These are phyloP conservation scores for Lachancea sp. DNA, from an alignment of 805 yeast genomes.

Conservation along the genomic window DNA sequence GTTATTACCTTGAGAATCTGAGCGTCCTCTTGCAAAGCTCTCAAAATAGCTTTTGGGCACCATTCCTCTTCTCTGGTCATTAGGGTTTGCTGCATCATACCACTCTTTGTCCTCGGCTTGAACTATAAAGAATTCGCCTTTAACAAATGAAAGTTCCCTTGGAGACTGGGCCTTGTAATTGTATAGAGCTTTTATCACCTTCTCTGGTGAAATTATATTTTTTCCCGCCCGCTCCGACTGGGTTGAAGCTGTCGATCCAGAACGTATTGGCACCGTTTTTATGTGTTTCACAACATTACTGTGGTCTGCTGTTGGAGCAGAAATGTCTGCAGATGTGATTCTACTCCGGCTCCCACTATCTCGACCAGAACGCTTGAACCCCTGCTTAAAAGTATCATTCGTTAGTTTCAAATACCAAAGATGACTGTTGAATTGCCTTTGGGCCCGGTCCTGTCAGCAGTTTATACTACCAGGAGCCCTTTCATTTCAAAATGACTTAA, in stretches of 20 bases:
- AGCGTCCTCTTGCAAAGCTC: slow-evolving; percentile 51
- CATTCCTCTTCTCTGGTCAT: slow-evolving; percentile 68
- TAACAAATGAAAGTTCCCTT: slow-evolving; percentile 68
- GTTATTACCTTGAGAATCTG: slow-evolving; percentile 13
- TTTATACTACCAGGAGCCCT: too few relatives aligned
- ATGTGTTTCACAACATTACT: slow-evolving; percentile 22
- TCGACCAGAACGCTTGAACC: slow-evolving; percentile 27
- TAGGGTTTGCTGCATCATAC: slow-evolving; percentile 87
- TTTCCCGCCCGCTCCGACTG: slow-evolving; percentile 13
- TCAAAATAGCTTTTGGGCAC: slow-evolving; percentile 86
- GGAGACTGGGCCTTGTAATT: slow-evolving; percentile 74
- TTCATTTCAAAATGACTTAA: too few relatives aligned
- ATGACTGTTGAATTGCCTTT: too few relatives aligned
- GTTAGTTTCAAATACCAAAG: neutral
- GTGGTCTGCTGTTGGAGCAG: slow-evolving; percentile 27
- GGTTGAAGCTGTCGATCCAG: slow-evolving; percentile 17
- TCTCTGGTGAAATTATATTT: slow-evolving; percentile 45
- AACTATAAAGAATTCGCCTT: slow-evolving; percentile 89
- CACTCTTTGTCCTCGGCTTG: slow-evolving; percentile 59
- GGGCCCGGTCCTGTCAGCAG: too few relatives aligned
- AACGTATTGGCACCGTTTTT: slow-evolving; percentile 24
- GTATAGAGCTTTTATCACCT: slow-evolving; percentile 75
- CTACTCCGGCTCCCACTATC: slow-evolving; percentile 26
- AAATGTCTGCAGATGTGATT: slow-evolving; percentile 34
- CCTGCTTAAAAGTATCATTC: slow-evolving; percentile 11